phyloP scores from a whole-genome alignment of 768 basidiomycete genomes.

The Artomyces pyxidatus region DNA sequence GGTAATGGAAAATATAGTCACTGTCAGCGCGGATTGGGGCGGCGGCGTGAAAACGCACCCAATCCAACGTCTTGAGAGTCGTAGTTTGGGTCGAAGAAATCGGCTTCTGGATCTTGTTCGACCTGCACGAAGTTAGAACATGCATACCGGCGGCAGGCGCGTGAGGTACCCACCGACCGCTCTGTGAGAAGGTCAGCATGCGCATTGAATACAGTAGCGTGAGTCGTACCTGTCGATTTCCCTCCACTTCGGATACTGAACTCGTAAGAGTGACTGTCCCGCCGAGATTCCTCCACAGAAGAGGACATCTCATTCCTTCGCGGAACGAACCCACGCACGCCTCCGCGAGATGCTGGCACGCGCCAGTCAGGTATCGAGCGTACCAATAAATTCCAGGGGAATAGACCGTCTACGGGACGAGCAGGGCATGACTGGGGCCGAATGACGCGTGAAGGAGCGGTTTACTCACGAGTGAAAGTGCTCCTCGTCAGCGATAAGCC shows the following conservation, averaged over 20 bases:
- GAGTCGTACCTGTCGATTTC: background rate
- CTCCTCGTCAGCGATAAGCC: too few species aligned
- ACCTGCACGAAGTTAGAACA: too few species aligned
- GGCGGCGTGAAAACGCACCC: background rate
- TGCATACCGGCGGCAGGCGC: too few species aligned
- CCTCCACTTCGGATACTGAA: background rate
- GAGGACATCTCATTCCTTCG: constrained; percentile 5
- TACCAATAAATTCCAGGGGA: background rate
- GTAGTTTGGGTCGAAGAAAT: constrained; percentile 2
- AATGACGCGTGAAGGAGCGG: background rate
- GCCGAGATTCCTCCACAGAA: background rate
- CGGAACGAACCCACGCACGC: background rate
- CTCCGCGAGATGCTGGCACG: background rate
- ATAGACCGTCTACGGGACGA: background rate
- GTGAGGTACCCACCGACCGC: too few species aligned
- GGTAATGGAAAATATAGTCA: background rate
- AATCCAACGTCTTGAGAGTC: background rate
- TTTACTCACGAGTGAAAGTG: background rate
- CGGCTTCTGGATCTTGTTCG: background rate
- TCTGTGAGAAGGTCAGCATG: background rate
- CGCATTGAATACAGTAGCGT: too few species aligned
- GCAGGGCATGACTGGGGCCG: background rate
- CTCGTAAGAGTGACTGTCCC: background rate
- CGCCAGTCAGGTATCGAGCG: background rate
- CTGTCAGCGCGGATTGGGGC: background rate